phyloP scores from a whole-genome alignment of 352 stramenopile species.

The Globisporangium okanoganense region DNA sequence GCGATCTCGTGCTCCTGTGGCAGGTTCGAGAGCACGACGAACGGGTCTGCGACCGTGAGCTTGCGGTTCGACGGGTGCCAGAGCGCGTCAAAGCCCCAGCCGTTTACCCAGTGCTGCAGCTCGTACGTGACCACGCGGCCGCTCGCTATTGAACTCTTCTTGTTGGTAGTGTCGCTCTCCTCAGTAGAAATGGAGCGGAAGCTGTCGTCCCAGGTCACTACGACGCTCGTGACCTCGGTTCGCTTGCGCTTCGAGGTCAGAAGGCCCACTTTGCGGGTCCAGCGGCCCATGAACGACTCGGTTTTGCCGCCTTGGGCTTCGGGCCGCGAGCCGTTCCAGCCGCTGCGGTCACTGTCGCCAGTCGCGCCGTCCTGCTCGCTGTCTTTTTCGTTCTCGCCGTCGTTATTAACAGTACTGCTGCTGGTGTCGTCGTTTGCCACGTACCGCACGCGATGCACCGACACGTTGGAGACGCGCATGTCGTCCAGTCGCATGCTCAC shows the following conservation, averaged over 20 bases:
- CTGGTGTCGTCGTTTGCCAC: conserved; percentile 17
- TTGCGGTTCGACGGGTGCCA: conserved; percentile 54
- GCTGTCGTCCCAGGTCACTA: conserved; percentile 71
- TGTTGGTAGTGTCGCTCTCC: not conserved
- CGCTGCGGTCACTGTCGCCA: not conserved
- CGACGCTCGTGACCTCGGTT: conserved; percentile 38
- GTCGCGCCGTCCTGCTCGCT: not conserved
- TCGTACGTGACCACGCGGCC: conserved; percentile 35
- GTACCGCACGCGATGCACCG: conserved; percentile 58
- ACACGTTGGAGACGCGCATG: conserved; percentile 52
- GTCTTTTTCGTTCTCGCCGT: not conserved
- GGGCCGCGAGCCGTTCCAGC: conserved; percentile 11
- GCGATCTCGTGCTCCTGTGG: conserved; percentile 46
- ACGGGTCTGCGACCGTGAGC: conserved; percentile 43
- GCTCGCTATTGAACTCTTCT: not conserved
- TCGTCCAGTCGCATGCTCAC: conserved; percentile 22
- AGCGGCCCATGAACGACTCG: conserved; percentile 12
- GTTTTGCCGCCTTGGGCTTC: not conserved
- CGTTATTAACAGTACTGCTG: not conserved
- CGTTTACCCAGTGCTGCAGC: conserved; percentile 66
- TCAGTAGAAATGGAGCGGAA: conserved; percentile 19
- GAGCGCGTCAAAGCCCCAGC: conserved; percentile 57
- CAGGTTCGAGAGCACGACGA: conserved; percentile 50
- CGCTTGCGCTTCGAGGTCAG: conserved; percentile 6
- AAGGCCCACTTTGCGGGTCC: conserved; percentile 5